These are phyloP conservation scores for Tagetes patula DNA, from an alignment of 129 eudicot genomes.

Conservation along the genomic window DNA sequence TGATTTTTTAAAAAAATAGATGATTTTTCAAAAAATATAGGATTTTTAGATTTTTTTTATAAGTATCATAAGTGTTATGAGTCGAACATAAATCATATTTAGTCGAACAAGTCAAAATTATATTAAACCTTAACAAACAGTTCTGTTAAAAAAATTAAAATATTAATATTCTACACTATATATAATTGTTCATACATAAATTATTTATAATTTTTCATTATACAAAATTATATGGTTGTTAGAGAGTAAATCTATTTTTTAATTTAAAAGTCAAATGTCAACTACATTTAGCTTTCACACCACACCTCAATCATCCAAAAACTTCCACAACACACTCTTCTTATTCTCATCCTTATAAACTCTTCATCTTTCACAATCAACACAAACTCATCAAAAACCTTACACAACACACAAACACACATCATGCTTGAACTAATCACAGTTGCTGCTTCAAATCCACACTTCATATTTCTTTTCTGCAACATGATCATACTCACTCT, in stretches of 20 bases:
- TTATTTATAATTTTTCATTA: neutral
- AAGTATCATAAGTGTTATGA: neutral
- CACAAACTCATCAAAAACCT: neutral
- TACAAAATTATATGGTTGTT: constrained; percentile 1
- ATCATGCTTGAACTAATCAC: constrained; percentile 52
- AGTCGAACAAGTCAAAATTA: neutral
- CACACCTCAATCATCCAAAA: constrained; percentile 42
- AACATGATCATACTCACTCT: constrained; percentile 56
- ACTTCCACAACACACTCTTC: constrained; percentile 42
- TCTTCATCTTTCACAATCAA: constrained; percentile 21
- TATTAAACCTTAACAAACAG: neutral
- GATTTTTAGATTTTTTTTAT: too few species aligned
- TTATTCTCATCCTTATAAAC: constrained; percentile 30
- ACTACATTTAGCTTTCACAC: constrained; percentile 50
- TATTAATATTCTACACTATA: neutral
- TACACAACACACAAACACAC: constrained; percentile 5
- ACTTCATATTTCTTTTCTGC: constrained; percentile 54
- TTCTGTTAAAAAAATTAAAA: neutral
- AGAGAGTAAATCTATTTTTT: constrained; percentile 1
- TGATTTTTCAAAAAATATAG: too few species aligned
- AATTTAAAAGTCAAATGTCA: constrained; percentile 14
- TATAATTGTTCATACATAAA: too few species aligned
- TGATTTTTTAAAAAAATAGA: too few species aligned
- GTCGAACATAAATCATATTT: neutral
- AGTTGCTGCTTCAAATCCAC: constrained; percentile 49